Conservation (phyloP, 2,329 filamentous ascomycete species). For the Canariomyces notabilis region DNA sequence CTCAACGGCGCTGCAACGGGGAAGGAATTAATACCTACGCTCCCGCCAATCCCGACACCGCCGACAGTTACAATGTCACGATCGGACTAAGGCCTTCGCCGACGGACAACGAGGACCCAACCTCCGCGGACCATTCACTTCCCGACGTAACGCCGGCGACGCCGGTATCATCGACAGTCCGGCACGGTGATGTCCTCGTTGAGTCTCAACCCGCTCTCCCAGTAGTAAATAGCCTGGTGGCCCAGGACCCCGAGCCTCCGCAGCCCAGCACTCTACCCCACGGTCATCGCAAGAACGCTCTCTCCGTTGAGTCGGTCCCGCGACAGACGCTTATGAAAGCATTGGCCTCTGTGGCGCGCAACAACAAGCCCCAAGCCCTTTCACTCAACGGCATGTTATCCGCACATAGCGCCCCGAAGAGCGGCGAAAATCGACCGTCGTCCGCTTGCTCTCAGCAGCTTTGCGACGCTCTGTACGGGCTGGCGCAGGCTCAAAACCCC, state of each 20-base stretch:
- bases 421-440: slow-evolving; percentile 36
- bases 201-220: slow-evolving; percentile 7
- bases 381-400: slow-evolving; percentile 58
- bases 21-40: slow-evolving; percentile 27
- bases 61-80: slow-evolving; percentile 23
- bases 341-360: slow-evolving; percentile 61
- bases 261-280: slow-evolving; percentile 10
- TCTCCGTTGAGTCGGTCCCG: slow-evolving; percentile 63
- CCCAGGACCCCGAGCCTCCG: slow-evolving; percentile 28
- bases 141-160: background rate
- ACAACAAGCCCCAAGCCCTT: slow-evolving; percentile 57
- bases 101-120: slow-evolving; percentile 12
- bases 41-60: slow-evolving; percentile 25
- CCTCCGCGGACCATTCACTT: background rate
- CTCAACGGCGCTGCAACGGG: slow-evolving; percentile 12
- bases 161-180: slow-evolving; percentile 4
- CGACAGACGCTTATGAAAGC: slow-evolving; percentile 81
- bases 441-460: slow-evolving; percentile 56
- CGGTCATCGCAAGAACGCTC: slow-evolving; percentile 44
- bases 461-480: slow-evolving; percentile 54
- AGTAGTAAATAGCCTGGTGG: slow-evolving; percentile 11
- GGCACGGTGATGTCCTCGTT: slow-evolving; percentile 12
- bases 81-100: slow-evolving; percentile 21
- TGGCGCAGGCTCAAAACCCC: slow-evolving; percentile 36
- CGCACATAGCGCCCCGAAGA: slow-evolving; percentile 32